Evolutionary conservation across 108 stramenopile species (phyloP), one percentile per base, ranked within the genome.

Genomic region (Thalassiosira profunda): DNA sequence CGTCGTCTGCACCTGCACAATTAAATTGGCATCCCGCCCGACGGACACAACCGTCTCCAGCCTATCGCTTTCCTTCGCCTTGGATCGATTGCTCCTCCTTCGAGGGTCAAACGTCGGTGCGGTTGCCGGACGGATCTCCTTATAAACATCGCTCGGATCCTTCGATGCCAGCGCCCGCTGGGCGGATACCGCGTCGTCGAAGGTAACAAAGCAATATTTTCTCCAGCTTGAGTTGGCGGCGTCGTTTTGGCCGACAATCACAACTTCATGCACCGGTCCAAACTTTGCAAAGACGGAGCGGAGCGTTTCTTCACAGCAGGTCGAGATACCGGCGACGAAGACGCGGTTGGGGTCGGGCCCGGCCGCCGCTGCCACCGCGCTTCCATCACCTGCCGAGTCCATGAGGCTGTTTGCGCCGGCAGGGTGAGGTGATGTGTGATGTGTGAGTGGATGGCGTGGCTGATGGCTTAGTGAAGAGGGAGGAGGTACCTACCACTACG

Each of bases 121-220:
- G n/a, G n/a, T n/a, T n/a, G n/a, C n/a, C 12, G 40, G 40, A 12
- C n/a, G 12, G 40, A 41, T 41, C 40, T 41, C 14, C n/a, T 12
- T 41, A 41, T 41, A 41, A n/a, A 41, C 40, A 41, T n/a, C n/a
- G n/a, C n/a, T 41, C 12, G 12, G n/a, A n/a, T n/a, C n/a, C n/a
- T n/a, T n/a, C 40, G 40, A 41, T n/a, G 40, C 40, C n/a, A 41
- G 14, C 40, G 40, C 40, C n/a, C 40, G 40, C n/a, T 41, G 40
- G 40, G 40, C 40, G n/a, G 40, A 41, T 12, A n/a, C 12, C 40
- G n/a, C 12, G n/a, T 41, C 40, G n/a, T 41, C 40, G n/a, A 41
- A 41, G n/a, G 40, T 41, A 41, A 41, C 40, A 41, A 41, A 41
- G 40, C 40, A 41, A n/a, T 41, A 41, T n/a, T 41, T 41, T 41